A percentile compares a stretch with the other conserved stretches of the same genome.
phyloP scores from a whole-genome alignment of 1,284 basidiomycete genomes.

The Schizophyllum amplum region DNA sequence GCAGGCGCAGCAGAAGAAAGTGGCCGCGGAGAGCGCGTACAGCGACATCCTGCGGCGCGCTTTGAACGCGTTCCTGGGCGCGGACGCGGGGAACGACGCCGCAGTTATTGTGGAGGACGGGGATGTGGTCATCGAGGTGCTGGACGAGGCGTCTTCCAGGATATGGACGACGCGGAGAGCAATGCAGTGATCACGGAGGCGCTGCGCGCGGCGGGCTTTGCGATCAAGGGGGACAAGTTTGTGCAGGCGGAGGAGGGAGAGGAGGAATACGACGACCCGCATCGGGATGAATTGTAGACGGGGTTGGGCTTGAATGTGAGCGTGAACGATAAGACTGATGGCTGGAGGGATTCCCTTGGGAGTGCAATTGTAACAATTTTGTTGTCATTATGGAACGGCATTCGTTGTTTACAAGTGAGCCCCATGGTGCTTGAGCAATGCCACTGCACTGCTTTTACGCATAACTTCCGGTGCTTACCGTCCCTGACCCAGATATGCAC shows the following conservation, averaged over 20 bases:
- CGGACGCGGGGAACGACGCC: conserved; percentile 27
- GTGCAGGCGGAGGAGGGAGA: conserved; percentile 14
- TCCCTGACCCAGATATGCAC: no score
- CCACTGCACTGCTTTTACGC: no score
- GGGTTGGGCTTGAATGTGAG: no score
- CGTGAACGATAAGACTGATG: no score
- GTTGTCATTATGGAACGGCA: no score
- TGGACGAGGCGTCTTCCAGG: conserved; percentile 37
- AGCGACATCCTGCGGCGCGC: conserved; percentile 29
- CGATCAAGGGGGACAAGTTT: conserved; percentile 25
- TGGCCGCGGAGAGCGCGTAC: conserved; percentile 18
- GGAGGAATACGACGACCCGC: conserved; percentile 7
- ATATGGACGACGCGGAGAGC: conserved; percentile 22
- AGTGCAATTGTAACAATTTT: no score
- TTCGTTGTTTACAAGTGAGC: no score
- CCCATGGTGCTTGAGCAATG: no score
- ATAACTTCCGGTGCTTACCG: no score
- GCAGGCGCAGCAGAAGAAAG: conserved; percentile 13
- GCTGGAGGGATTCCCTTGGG: no score
- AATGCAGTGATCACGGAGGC: conserved; percentile 25
- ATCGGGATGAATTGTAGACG: not conserved
- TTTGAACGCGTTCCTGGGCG: conserved; percentile 35
- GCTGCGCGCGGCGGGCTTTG: conserved; percentile 35
- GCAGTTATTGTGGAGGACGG: conserved; percentile 37
- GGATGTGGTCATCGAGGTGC: conserved; percentile 49